A percentile compares a stretch with the other conserved stretches of the same genome.
These are phyloP conservation scores for Boletus rubescentipes DNA, from an alignment of 768 basidiomycete genomes.

Conservation along the genomic window DNA sequence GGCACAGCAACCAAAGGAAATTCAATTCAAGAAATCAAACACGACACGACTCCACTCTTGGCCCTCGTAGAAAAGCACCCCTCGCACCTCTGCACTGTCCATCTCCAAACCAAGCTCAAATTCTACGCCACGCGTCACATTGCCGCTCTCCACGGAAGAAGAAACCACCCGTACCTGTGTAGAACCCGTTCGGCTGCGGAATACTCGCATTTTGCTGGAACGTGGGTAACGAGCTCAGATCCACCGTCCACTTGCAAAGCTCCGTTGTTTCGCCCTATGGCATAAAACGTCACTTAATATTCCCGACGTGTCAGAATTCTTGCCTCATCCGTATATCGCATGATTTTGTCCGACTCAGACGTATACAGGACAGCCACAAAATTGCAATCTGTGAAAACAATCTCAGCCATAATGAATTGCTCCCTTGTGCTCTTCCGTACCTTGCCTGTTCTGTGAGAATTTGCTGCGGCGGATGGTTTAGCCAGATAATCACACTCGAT, in stretches of 20 bases:
- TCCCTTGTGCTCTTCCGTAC: conserved; percentile 29
- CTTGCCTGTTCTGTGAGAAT: conserved; percentile 59
- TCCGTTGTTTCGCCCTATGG: conserved; percentile 64
- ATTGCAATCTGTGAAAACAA: conserved; percentile 55
- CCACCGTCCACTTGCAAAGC: conserved; percentile 86
- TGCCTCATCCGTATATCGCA: conserved; percentile 83
- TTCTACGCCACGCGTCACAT: conserved; percentile 41
- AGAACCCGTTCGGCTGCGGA: conserved; percentile 64
- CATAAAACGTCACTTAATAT: conserved; percentile 24
- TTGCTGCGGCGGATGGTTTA: conserved; percentile 46
- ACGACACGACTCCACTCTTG: conserved; percentile 80
- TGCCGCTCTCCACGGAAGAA: background rate
- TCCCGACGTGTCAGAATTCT: conserved; percentile 20
- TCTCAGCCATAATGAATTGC: conserved; percentile 1
- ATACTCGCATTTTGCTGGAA: conserved; percentile 71
- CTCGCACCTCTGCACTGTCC: conserved; percentile 85
- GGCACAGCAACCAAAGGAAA: background rate
- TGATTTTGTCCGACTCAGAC: conserved; percentile 67
- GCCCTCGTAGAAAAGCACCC: conserved; percentile 69
- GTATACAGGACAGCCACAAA: conserved; percentile 85
- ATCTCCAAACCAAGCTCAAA: conserved; percentile 83
- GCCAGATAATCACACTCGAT: conserved; percentile 4
- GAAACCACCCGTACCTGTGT: conserved; percentile 55
- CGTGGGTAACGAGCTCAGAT: conserved; percentile 72
- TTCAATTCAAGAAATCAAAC: conserved; percentile 47